Evolutionary conservation across 1,284 basidiomycete genomes (phyloP).

Genomic region (Cryptococcus sp.): DNA sequence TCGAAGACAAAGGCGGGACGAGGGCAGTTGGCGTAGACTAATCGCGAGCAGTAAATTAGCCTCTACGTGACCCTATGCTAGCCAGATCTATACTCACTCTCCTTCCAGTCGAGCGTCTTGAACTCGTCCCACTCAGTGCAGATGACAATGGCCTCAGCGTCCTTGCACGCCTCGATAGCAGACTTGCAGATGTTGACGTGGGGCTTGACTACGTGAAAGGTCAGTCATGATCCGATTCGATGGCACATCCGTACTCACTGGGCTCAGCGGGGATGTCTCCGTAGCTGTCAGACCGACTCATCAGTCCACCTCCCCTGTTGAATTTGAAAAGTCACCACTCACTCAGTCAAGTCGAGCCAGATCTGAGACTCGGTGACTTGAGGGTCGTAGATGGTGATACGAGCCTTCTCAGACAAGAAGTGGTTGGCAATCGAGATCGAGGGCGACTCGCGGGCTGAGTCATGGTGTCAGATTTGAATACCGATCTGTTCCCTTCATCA

Average conservation of each 20-base stretch:
- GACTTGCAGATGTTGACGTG: slow-evolving; percentile 75
- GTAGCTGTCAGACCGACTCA: slow-evolving; percentile 34
- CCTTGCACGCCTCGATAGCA: slow-evolving; percentile 82
- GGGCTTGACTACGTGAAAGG: slow-evolving; percentile 67
- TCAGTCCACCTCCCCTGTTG: background rate
- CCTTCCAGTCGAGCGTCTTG: slow-evolving; percentile 82
- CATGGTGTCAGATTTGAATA: slow-evolving; percentile 3
- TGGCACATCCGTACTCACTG: slow-evolving; percentile 17
- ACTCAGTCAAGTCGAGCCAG: slow-evolving; percentile 59
- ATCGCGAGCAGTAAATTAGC: slow-evolving; percentile 10
- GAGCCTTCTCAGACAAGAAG: slow-evolving; percentile 87
- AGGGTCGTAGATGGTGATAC: slow-evolving; percentile 89
- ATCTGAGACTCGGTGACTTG: slow-evolving; percentile 63
- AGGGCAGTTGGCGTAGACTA: slow-evolving; percentile 83
- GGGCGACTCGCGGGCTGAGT: slow-evolving; percentile 81
- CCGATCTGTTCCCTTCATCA: background rate
- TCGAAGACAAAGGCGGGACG: slow-evolving; percentile 98
- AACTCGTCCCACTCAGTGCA: slow-evolving; percentile 95
- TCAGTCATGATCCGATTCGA: background rate
- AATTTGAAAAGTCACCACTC: slow-evolving; percentile 6
- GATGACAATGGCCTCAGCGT: slow-evolving; percentile 89
- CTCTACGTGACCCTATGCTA: background rate
- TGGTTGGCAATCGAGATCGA: slow-evolving; percentile 91
- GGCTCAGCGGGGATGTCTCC: slow-evolving; percentile 46
- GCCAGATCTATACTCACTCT: slow-evolving; percentile 26